Conservation (phyloP, 2,329 filamentous ascomycete genomes). For the Westerdykella sp. region DNA sequence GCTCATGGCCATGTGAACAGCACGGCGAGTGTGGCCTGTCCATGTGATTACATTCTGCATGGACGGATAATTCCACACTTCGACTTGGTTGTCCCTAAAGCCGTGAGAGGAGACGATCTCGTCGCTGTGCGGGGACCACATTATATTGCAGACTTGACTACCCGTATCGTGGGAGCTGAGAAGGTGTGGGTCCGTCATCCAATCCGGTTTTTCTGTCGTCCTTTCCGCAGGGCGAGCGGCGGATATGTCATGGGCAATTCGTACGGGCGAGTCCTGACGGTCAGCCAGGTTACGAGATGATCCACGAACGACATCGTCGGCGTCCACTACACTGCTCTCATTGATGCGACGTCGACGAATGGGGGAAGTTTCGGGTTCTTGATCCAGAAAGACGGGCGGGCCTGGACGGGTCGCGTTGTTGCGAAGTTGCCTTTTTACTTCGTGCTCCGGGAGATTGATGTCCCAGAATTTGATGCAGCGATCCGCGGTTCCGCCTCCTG, state of each 20-base stretch:
- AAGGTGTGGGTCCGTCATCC: constrained; percentile 39
- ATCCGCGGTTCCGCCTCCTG: constrained; percentile 91
- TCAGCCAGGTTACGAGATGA: background rate
- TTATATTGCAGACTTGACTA: constrained; percentile 96
- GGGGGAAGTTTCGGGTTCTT: too few species aligned
- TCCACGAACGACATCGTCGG: background rate
- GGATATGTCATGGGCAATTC: constrained; percentile 5
- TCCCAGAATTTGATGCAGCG: constrained; percentile 98
- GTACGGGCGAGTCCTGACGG: constrained; percentile 5
- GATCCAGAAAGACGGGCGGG: too few species aligned
- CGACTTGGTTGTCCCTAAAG: constrained; percentile 97
- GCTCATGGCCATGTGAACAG: constrained; percentile 95
- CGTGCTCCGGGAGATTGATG: constrained; percentile 43
- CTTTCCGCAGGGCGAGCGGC: constrained; percentile 30
- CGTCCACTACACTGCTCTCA: constrained; percentile 35
- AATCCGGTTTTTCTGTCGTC: constrained; percentile 24
- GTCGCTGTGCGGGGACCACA: constrained; percentile 96
- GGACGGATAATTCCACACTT: constrained; percentile 97
- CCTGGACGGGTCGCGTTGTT: too few species aligned
- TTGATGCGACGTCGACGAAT: constrained; percentile 52
- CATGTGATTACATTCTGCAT: constrained; percentile 96
- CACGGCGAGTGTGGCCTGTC: constrained; percentile 93
- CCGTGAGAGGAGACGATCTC: constrained; percentile 97
- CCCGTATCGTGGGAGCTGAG: constrained; percentile 88
- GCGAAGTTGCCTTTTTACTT: too few species aligned